Evolutionary conservation across 176 grass and related monocot species (phyloP), one percentile per base, ranked within the genome.

Genomic region (Metroxylon sagu): DNA sequence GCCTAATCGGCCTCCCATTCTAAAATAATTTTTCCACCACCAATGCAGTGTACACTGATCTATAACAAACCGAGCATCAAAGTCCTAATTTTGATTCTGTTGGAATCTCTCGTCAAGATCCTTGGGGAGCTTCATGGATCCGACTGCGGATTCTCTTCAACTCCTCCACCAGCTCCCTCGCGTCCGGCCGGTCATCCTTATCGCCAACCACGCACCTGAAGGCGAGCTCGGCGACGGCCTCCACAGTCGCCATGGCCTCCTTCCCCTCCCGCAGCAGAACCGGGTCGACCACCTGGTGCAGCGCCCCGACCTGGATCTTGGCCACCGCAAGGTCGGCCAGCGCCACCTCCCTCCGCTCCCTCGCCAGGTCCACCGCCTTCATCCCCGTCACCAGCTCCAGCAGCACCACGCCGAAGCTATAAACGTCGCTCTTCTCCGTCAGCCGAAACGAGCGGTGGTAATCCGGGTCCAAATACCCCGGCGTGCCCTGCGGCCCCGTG

Each of bases 371-470:
- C 28, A 98, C 84, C 18, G 93, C 84, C 19, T 82, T 62, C 10
- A 98, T 75, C 49, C 88, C 94, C 10, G 82, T 98, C 68, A 98
- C 79, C 27, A 98, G 76, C 73, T 98, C 94, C 56, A 98, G 69
- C 59, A 98, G 71, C 67, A 98, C 84, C n/a, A 98, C 94, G 29
- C 94, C 88, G 28, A 98, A 89, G 83, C 94, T 98, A 75, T 98
- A 98, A 49, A 98, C 82, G 56, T 98, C 88, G 67, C 88, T 98
- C 79, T 92, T 98, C 71, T 98, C 94, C 12, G 87, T 92, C 74
- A 98, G 82, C 69, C 85, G 84, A 80, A 98, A 98, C 14, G 87
- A 88, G 19, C 81, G 87, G 66, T 88, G 81, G 55, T 98, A 98
- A 68, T 98, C 84, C 43, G 88, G 93, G 59, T 98, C 93, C 14